These are phyloP conservation scores for Fonsecaea multimorphosa DNA, from an alignment of 2,329 filamentous ascomycete species.

Conservation along the genomic window DNA sequence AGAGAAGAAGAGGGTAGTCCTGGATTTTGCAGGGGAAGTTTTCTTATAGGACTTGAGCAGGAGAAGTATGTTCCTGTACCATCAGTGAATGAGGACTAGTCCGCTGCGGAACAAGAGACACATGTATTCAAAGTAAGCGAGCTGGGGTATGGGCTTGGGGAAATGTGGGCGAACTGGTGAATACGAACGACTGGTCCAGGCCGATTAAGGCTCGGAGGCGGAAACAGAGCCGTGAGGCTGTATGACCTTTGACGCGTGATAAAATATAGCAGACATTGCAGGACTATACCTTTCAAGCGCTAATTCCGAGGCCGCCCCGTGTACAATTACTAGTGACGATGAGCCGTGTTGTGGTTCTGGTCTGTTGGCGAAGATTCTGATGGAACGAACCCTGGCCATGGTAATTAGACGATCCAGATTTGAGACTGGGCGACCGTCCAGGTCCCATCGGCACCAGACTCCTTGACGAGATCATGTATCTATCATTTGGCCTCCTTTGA, in stretches of 20 bases:
- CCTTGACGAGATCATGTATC: background rate
- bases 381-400: background rate
- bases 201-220: background rate
- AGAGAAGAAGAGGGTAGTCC: background rate
- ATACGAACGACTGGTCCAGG: background rate
- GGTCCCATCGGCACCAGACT: background rate
- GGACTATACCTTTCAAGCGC: background rate
- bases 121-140: background rate
- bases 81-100: background rate
- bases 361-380: background rate
- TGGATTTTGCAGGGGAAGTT: background rate
- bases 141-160: conserved; percentile 4
- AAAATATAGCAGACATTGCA: background rate
- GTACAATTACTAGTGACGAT: background rate
- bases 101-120: background rate
- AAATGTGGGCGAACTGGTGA: background rate
- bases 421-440: background rate
- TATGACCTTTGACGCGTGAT: background rate
- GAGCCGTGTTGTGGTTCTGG: background rate
- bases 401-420: background rate
- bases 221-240: conserved; percentile 11
- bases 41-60: background rate
- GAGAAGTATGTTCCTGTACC: background rate
- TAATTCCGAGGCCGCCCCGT: background rate
- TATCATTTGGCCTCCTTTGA: background rate